Evolutionary conservation across 2,329 filamentous ascomycete species (phyloP).

Genomic region (Chrysosporium keratinophilum): DNA sequence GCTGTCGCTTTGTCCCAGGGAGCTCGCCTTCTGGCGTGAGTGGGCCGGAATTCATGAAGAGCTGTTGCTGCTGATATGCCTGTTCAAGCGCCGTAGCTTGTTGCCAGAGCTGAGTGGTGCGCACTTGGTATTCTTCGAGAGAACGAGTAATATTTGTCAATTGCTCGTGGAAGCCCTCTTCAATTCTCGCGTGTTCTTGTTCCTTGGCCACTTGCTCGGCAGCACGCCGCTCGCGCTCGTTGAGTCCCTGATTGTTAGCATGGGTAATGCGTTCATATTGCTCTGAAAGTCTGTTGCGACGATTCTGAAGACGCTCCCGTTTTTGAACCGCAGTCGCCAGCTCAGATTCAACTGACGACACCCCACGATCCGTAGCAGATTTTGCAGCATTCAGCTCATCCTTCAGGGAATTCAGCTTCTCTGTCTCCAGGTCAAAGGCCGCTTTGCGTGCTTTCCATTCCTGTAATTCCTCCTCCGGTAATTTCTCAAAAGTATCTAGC

Average conservation of each 20-base stretch:
- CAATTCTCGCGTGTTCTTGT: constrained; percentile 36
- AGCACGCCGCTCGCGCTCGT: constrained; percentile 43
- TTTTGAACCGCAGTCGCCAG: constrained; percentile 44
- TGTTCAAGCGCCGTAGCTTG: constrained; percentile 36
- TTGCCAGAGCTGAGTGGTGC: constrained; percentile 36
- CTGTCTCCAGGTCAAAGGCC: constrained; percentile 45
- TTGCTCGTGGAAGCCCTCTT: constrained; percentile 36
- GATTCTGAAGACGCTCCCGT: constrained; percentile 49
- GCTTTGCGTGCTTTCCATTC: constrained; percentile 45
- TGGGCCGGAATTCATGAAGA: constrained; percentile 35
- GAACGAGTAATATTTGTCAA: constrained; percentile 33
- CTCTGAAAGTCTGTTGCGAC: constrained; percentile 49
- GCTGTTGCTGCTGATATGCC: constrained; percentile 34
- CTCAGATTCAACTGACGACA: constrained; percentile 45
- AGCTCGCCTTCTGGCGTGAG: constrained; percentile 52
- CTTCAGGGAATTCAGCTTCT: constrained; percentile 42
- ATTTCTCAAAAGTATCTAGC: constrained; percentile 45
- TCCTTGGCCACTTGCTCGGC: constrained; percentile 39
- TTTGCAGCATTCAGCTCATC: constrained; percentile 43
- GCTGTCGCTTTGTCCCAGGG: constrained; percentile 40
- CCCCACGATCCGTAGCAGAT: constrained; percentile 42
- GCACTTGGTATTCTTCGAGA: constrained; percentile 36
- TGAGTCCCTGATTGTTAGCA: constrained; percentile 48
- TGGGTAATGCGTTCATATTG: constrained; percentile 51
- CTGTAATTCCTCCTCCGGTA: constrained; percentile 47